Evolutionary conservation across 441 rosid species (phyloP).

Genomic region (Sinapis alba): DNA sequence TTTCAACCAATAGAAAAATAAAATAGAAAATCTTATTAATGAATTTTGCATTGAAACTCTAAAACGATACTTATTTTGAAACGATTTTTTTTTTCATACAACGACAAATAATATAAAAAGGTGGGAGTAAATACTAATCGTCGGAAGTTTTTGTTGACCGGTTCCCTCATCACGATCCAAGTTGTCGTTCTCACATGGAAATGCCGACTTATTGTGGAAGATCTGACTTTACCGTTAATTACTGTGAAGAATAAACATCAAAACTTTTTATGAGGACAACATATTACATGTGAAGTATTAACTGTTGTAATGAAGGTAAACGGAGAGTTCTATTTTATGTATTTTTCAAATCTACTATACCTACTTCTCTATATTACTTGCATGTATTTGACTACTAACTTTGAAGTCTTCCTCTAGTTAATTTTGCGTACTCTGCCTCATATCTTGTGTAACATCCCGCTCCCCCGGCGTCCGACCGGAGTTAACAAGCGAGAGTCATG

Average conservation of each 20-base stretch:
- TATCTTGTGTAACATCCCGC: no score
- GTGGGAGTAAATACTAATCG: background rate
- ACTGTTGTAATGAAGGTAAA: conserved; percentile 19
- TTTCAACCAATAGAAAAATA: no score
- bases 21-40: no score
- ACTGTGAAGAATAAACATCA: background rate
- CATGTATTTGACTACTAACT: conserved; percentile 54
- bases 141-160: background rate
- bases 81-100: no score
- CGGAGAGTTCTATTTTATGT: conserved; percentile 14
- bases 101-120: no score
- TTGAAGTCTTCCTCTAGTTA: background rate
- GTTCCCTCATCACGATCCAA: background rate
- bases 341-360: conserved; percentile 38
- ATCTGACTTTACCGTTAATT: background rate
- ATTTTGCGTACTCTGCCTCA: background rate
- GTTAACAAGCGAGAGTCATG: no score
- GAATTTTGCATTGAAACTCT: no score
- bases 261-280: background rate
- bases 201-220: conserved; percentile 15
- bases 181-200: background rate
- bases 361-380: conserved; percentile 47
- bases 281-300: conserved; percentile 15
- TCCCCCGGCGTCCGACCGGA: no score
- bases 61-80: no score